Conservation (phyloP, 2,329 filamentous ascomycete species). For the Whalleya microplaca region DNA sequence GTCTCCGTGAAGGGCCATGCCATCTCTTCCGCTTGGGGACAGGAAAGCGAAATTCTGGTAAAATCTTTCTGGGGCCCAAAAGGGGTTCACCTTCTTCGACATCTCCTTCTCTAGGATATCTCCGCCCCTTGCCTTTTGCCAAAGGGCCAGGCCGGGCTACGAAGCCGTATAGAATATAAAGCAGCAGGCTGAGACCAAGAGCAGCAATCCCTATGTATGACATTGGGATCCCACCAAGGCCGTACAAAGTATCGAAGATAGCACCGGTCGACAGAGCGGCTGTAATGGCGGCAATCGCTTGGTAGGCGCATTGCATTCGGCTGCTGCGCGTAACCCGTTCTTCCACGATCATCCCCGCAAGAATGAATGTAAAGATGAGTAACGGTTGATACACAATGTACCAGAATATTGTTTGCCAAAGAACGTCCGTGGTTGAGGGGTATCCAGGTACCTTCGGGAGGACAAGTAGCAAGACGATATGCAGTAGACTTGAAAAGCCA, state of each 20-base stretch:
- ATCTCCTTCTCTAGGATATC: conserved; percentile 14
- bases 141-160: conserved; percentile 29
- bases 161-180: conserved; percentile 29
- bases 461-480: conserved; percentile 24
- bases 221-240: conserved; percentile 32
- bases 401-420: conserved; percentile 28
- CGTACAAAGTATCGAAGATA: conserved; percentile 29
- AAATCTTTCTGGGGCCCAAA: conserved; percentile 12
- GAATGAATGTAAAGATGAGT: conserved; percentile 29
- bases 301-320: conserved; percentile 19
- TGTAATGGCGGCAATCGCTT: conserved; percentile 15
- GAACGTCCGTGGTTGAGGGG: conserved; percentile 17
- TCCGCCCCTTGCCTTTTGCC: conserved; percentile 31
- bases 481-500: conserved; percentile 22
- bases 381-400: conserved; percentile 27
- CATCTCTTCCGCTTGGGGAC: conserved; percentile 24
- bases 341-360: conserved; percentile 32
- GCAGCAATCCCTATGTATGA: conserved; percentile 32
- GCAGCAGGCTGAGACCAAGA: conserved; percentile 22
- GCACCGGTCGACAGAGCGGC: conserved; percentile 20
- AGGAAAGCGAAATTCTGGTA: conserved; percentile 22
- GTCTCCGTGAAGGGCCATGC: conserved; percentile 28
- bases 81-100: conserved; percentile 27
- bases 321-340: conserved; percentile 20
- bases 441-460: conserved; percentile 24